Conservation (phyloP, 2,329 filamentous ascomycete genomes). For the Bisporella sp. region DNA sequence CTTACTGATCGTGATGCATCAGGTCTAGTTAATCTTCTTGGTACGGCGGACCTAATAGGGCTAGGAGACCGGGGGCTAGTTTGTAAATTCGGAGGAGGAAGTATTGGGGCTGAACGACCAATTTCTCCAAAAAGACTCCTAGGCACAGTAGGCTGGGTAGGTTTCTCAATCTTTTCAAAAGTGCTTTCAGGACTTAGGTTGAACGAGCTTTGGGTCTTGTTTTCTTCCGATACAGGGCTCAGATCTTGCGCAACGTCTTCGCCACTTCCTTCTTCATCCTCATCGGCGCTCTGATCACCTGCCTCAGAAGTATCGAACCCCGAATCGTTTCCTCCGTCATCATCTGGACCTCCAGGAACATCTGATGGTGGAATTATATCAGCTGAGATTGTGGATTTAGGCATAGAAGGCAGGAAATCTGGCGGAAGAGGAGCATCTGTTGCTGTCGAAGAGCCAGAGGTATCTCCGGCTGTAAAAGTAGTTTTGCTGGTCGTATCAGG, state of each 20-base stretch:
- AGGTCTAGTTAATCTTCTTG: conserved; percentile 39
- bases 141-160: conserved; percentile 34
- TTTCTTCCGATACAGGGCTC: conserved; percentile 41
- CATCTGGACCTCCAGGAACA: conserved; percentile 23
- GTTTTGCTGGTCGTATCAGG: conserved; percentile 35
- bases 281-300: conserved; percentile 31
- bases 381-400: conserved; percentile 11
- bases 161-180: conserved; percentile 40
- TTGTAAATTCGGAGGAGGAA: conserved; percentile 40
- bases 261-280: conserved; percentile 48
- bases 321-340: conserved; percentile 24
- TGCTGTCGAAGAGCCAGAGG: conserved; percentile 34
- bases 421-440: conserved; percentile 35
- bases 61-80: conserved; percentile 67
- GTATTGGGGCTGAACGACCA: conserved; percentile 44
- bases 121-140: conserved; percentile 48
- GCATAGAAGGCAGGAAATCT: conserved; percentile 22
- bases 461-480: conserved; percentile 28
- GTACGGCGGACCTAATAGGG: conserved; percentile 54
- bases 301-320: conserved; percentile 26
- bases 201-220: conserved; percentile 51
- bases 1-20: conserved; percentile 52
- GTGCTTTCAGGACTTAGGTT: conserved; percentile 29
- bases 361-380: conserved; percentile 20
- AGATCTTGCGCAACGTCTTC: conserved; percentile 59